Conservation (phyloP, 2,329 filamentous ascomycete species). For the Fusarium sp. region DNA sequence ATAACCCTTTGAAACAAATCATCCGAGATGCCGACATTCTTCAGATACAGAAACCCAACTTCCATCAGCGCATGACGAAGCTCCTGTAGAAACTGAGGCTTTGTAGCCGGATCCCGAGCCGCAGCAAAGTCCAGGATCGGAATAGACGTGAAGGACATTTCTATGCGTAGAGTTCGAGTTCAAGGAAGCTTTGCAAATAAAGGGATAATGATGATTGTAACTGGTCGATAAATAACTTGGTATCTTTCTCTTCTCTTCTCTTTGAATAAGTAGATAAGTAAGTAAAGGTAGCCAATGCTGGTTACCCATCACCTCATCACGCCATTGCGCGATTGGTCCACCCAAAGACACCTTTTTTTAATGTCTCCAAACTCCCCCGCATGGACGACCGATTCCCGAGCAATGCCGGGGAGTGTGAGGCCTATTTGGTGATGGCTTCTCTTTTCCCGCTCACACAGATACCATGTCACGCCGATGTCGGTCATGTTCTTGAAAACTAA, state of each 20-base stretch:
- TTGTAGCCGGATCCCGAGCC: slow-evolving; percentile 73
- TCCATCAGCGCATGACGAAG: slow-evolving; percentile 83
- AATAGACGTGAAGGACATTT: slow-evolving; percentile 79
- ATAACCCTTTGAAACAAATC: slow-evolving; percentile 76
- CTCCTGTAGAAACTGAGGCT: slow-evolving; percentile 77
- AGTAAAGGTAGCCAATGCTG: slow-evolving; percentile 23
- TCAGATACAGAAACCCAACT: slow-evolving; percentile 90
- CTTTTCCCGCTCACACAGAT: slow-evolving; percentile 7
- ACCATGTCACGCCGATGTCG: slow-evolving; percentile 27
- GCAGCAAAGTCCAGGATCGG: slow-evolving; percentile 82
- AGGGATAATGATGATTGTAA: slow-evolving; percentile 1
- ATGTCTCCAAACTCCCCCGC: slow-evolving; percentile 21
- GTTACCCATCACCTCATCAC: slow-evolving; percentile 43
- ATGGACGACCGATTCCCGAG: slow-evolving; percentile 33
- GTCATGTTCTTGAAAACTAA: slow-evolving; percentile 25
- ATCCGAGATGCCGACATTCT: slow-evolving; percentile 80
- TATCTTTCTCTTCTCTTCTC: slow-evolving; percentile 37
- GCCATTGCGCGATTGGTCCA: slow-evolving; percentile 56
- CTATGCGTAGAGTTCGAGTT: background rate
- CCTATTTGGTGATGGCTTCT: slow-evolving; percentile 38
- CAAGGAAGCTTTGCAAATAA: background rate
- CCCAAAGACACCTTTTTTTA: slow-evolving; percentile 32
- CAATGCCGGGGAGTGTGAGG: slow-evolving; percentile 25
- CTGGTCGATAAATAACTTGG: slow-evolving; percentile 41
- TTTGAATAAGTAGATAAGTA: slow-evolving; percentile 21